Conservation (phyloP, 2,329 filamentous ascomycete genomes). For the Penicillium decumbens region DNA sequence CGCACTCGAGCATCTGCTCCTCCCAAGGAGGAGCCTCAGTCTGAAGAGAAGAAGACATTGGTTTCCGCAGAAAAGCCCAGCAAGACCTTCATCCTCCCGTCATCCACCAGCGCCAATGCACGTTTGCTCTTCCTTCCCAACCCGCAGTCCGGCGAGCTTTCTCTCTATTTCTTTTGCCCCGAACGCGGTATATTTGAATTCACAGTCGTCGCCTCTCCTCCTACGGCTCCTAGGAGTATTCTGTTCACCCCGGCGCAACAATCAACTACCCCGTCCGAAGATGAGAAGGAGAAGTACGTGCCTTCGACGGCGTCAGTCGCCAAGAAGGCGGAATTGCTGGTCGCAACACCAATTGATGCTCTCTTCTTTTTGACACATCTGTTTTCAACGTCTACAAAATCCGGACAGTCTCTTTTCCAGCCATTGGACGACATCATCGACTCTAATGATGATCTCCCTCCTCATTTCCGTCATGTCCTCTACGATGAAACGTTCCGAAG, state of each 20-base stretch:
- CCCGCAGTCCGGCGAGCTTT: slow-evolving; percentile 47
- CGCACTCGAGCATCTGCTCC: slow-evolving; percentile 29
- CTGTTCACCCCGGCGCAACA: slow-evolving; percentile 43
- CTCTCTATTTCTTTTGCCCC: slow-evolving; percentile 57
- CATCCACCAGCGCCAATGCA: slow-evolving; percentile 48
- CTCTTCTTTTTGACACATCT: slow-evolving; percentile 77
- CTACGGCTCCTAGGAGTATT: slow-evolving; percentile 51
- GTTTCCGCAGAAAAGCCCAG: slow-evolving; percentile 27
- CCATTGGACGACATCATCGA: slow-evolving; percentile 49
- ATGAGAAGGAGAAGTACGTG: slow-evolving; percentile 12
- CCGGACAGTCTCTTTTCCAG: slow-evolving; percentile 44
- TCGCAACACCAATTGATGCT: slow-evolving; percentile 79
- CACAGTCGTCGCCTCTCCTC: slow-evolving; percentile 52
- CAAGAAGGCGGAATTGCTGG: slow-evolving; percentile 67
- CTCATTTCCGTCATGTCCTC: slow-evolving; percentile 40
- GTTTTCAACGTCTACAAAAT: slow-evolving; percentile 50
- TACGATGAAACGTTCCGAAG: slow-evolving; percentile 37
- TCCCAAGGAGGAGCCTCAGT: slow-evolving; percentile 8
- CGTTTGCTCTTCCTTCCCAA: slow-evolving; percentile 55
- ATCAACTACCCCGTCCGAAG: slow-evolving; percentile 3
- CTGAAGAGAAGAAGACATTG: slow-evolving; percentile 21
- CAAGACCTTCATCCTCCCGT: slow-evolving; percentile 57
- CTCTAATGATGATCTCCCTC: slow-evolving; percentile 39
- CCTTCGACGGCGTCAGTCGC: slow-evolving; percentile 51
- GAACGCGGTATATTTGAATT: slow-evolving; percentile 58